Percentiles rank a stretch among this genome's conserved stretches.
Evolutionary conservation across 768 basidiomycete genomes (phyloP).

Genomic region (Amanita brunnescens): DNA sequence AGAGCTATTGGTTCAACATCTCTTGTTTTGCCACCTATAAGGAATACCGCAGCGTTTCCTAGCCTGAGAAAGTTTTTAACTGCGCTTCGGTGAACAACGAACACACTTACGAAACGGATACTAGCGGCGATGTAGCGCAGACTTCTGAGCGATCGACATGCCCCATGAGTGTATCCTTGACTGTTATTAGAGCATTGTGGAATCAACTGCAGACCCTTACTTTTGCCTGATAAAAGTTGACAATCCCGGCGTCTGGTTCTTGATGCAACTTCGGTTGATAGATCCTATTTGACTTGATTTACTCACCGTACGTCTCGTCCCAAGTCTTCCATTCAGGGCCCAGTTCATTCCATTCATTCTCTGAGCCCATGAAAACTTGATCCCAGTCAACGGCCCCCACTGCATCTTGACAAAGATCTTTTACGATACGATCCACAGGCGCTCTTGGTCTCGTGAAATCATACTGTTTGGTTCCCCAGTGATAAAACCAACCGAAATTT

Average conservation of each 20-base stretch:
- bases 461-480: slow-evolving; percentile 96
- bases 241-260: slow-evolving; percentile 96
- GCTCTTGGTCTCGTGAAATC: slow-evolving; percentile 71
- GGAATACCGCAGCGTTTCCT: slow-evolving; percentile 83
- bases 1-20: slow-evolving; percentile 72
- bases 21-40: slow-evolving; percentile 79
- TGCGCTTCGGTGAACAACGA: neutral
- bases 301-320: slow-evolving; percentile 68
- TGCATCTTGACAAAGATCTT: slow-evolving; percentile 50
- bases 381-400: slow-evolving; percentile 66
- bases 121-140: slow-evolving; percentile 84
- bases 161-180: slow-evolving; percentile 84
- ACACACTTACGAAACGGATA: slow-evolving; percentile 81
- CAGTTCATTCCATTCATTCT: slow-evolving; percentile 42
- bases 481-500: slow-evolving; percentile 93
- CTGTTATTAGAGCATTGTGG: neutral
- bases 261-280: slow-evolving; percentile 4
- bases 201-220: slow-evolving; percentile 18
- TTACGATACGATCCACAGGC: slow-evolving; percentile 48
- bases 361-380: slow-evolving; percentile 39
- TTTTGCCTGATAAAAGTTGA: slow-evolving; percentile 89
- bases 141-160: slow-evolving; percentile 98
- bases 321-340: slow-evolving; percentile 65
- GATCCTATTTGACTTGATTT: neutral
- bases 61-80: slow-evolving; percentile 37